Percentiles rank a stretch among this genome's conserved stretches.
Conservation (phyloP, 2,329 filamentous ascomycete genomes). For the Pestalotiopsis sp. region DNA sequence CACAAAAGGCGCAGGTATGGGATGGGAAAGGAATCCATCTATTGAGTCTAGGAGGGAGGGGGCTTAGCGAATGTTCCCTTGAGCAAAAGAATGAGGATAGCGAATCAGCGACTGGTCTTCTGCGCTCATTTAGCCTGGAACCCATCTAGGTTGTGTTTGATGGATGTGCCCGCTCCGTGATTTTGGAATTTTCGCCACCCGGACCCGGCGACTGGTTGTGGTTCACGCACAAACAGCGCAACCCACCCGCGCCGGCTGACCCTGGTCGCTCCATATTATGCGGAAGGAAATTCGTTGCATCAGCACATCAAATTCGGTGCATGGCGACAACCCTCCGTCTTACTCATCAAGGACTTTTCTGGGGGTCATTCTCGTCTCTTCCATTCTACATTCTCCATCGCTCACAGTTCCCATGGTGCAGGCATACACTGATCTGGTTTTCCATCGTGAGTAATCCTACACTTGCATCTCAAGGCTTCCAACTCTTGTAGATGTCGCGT, state of each 20-base stretch:
- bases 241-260: neutral
- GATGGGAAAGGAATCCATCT: neutral
- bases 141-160: neutral
- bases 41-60: neutral
- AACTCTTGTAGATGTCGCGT: neutral
- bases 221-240: conserved; percentile 14
- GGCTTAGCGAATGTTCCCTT: too few species aligned
- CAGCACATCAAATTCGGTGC: neutral
- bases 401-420: too few species aligned
- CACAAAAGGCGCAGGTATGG: neutral
- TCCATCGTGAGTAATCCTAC: neutral
- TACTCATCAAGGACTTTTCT: neutral
- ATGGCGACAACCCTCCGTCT: neutral
- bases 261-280: neutral
- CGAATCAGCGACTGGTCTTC: neutral
- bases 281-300: neutral
- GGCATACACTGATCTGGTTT: too few species aligned
- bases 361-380: neutral
- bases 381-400: neutral
- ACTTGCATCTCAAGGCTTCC: neutral
- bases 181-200: neutral
- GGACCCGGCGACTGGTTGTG: neutral
- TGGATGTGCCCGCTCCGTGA: neutral
- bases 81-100: neutral
- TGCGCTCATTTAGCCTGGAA: neutral